Evolutionary conservation across 2,329 filamentous ascomycete species (phyloP).

Genomic region (Verticillium dahliae): DNA sequence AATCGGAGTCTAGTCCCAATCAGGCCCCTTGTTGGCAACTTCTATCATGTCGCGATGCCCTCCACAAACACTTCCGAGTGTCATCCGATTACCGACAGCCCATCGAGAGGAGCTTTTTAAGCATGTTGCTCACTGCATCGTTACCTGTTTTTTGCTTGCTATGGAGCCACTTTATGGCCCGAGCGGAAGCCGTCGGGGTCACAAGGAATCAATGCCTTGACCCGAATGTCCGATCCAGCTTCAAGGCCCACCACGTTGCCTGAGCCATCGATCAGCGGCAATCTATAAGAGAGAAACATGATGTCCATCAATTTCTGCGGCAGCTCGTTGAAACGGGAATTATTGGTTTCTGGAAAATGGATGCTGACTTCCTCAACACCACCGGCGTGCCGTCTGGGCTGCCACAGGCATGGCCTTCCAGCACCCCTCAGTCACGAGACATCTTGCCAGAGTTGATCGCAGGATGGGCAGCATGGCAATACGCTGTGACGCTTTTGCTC

Average conservation of each 20-base stretch:
- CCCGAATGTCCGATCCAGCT: neutral
- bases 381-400: neutral
- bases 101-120: neutral
- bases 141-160: neutral
- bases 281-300: neutral
- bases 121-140: neutral
- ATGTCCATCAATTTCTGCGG: neutral
- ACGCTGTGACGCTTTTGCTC: constrained; percentile 22
- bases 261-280: neutral
- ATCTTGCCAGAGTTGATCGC: neutral
- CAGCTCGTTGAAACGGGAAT: too few species aligned
- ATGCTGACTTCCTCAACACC: neutral
- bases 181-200: neutral
- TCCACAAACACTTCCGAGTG: neutral
- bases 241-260: neutral
- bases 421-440: neutral
- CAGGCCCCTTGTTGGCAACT: constrained; percentile 3
- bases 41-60: neutral
- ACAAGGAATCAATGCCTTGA: neutral
- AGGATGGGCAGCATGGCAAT: constrained; percentile 21
- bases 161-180: neutral
- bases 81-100: neutral
- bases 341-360: neutral
- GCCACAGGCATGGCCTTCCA: constrained; percentile 3
- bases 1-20: constrained; percentile 26